phyloP scores from a whole-genome alignment of 257 asterid genomes.

The Penstemon newberryi region DNA sequence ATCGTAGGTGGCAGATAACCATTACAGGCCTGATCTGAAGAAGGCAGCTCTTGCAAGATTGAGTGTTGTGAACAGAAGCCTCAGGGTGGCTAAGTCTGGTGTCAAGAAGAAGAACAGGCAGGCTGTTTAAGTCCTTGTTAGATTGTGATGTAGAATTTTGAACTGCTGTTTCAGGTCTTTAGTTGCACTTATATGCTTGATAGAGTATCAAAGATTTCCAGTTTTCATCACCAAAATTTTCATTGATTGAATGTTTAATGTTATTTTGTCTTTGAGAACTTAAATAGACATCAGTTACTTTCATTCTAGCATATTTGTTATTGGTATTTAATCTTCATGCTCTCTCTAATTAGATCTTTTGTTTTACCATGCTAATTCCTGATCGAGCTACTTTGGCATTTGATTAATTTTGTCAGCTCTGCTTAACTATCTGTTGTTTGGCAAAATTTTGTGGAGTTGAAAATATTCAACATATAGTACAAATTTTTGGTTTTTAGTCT shows the following conservation, averaged over 20 bases:
- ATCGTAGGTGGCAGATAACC: slow-evolving; percentile 72
- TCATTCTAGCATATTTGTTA: background rate
- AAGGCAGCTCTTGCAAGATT: slow-evolving; percentile 92
- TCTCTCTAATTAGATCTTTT: background rate
- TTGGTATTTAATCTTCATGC: slow-evolving; percentile 1
- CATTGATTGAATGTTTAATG: background rate
- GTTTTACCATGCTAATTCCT: background rate
- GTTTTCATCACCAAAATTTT: background rate
- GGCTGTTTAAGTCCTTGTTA: slow-evolving; percentile 33
- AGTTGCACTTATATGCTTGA: background rate
- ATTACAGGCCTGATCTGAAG: slow-evolving; percentile 88
- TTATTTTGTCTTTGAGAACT: slow-evolving; percentile 1
- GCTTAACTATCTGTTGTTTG: too few species aligned
- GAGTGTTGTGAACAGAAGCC: slow-evolving; percentile 79
- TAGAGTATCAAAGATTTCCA: slow-evolving; percentile 26
- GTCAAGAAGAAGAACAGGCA: slow-evolving; percentile 91
- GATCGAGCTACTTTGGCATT: background rate
- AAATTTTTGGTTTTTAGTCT: too few species aligned
- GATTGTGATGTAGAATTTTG: slow-evolving; percentile 21
- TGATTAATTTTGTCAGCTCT: too few species aligned
- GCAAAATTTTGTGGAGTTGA: too few species aligned
- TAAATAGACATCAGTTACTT: slow-evolving; percentile 1
- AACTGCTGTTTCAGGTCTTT: slow-evolving; percentile 16
- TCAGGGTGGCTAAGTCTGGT: slow-evolving; percentile 90
- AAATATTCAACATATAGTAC: too few species aligned